Conservation (phyloP, 2,329 filamentous ascomycete genomes). For the Alternaria conjuncta region DNA sequence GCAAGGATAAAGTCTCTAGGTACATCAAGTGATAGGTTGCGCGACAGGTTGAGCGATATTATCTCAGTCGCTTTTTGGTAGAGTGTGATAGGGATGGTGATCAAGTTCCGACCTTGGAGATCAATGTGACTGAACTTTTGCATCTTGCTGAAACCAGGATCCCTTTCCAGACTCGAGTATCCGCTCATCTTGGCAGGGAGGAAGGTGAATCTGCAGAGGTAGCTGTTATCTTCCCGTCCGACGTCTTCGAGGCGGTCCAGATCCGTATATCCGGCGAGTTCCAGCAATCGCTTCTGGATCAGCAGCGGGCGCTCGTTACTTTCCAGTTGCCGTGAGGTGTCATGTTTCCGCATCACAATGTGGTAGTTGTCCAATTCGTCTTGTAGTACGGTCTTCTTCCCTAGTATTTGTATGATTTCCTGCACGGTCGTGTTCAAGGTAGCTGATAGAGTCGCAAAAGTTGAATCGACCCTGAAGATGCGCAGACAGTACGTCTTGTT, state of each 20-base stretch:
- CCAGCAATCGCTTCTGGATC: conserved; percentile 88
- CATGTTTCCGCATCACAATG: conserved; percentile 92
- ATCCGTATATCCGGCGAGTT: conserved; percentile 90
- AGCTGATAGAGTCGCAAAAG: conserved; percentile 90
- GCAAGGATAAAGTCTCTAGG: conserved; percentile 96
- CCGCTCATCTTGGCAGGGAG: conserved; percentile 87
- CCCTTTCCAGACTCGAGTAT: conserved; percentile 72
- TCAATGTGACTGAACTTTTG: conserved; percentile 96
- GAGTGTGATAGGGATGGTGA: conserved; percentile 92
- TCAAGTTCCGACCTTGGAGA: conserved; percentile 84
- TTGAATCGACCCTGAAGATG: conserved; percentile 91
- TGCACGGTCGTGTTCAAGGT: conserved; percentile 81
- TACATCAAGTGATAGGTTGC: conserved; percentile 89
- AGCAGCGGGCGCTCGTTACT: conserved; percentile 81
- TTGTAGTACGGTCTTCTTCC: conserved; percentile 91
- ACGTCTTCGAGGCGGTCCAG: conserved; percentile 90
- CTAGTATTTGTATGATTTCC: conserved; percentile 87
- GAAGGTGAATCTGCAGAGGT: conserved; percentile 95
- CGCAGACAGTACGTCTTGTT: conserved; percentile 85
- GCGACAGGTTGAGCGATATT: conserved; percentile 90
- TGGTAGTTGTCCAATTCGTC: conserved; percentile 94
- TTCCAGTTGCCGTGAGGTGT: conserved; percentile 80
- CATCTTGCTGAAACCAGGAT: conserved; percentile 80
- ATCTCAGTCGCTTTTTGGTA: conserved; percentile 93
- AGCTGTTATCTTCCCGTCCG: conserved; percentile 95